Evolutionary conservation across 768 basidiomycete species (phyloP).

Genomic region (Lanmaoa pseudosensibilis): DNA sequence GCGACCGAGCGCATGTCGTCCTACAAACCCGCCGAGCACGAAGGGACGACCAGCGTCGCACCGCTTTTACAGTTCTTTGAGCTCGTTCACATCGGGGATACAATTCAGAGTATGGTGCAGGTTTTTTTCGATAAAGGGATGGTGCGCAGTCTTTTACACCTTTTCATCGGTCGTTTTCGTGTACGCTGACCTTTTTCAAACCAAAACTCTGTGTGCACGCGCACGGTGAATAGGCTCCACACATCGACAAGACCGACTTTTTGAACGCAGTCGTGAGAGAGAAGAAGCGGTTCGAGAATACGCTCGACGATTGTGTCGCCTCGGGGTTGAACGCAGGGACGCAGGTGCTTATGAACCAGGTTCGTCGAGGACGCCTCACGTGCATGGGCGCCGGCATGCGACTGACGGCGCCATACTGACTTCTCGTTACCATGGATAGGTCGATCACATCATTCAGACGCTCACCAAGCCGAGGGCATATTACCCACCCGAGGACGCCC

Average conservation of each 20-base stretch:
- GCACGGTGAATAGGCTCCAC: slow-evolving; percentile 53
- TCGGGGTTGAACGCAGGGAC: slow-evolving; percentile 93
- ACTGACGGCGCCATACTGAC: not conserved
- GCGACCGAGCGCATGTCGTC: slow-evolving; percentile 86
- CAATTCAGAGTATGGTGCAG: slow-evolving; percentile 95
- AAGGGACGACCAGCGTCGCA: slow-evolving; percentile 79
- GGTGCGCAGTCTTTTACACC: slow-evolving; percentile 43
- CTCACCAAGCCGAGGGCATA: slow-evolving; percentile 85
- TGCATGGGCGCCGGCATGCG: not conserved
- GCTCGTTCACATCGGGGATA: slow-evolving; percentile 94
- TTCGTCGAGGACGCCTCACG: slow-evolving; percentile 25
- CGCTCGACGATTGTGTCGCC: slow-evolving; percentile 91
- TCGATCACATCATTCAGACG: slow-evolving; percentile 88
- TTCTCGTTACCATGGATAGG: slow-evolving; percentile 43
- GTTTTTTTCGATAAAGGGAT: slow-evolving; percentile 98
- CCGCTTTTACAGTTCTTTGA: slow-evolving; percentile 97
- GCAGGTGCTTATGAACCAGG: slow-evolving; percentile 94
- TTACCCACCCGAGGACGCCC: slow-evolving; percentile 79
- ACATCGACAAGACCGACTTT: slow-evolving; percentile 93
- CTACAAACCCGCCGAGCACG: slow-evolving; percentile 89
- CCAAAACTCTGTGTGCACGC: not conserved
- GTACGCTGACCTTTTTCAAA: not conserved
- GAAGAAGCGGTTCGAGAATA: slow-evolving; percentile 94
- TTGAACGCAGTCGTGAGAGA: slow-evolving; percentile 90
- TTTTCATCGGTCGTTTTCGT: not conserved